Evolutionary conservation across 78 protist species (phyloP).

Genomic region (Planoprotostelium fungivorum): DNA sequence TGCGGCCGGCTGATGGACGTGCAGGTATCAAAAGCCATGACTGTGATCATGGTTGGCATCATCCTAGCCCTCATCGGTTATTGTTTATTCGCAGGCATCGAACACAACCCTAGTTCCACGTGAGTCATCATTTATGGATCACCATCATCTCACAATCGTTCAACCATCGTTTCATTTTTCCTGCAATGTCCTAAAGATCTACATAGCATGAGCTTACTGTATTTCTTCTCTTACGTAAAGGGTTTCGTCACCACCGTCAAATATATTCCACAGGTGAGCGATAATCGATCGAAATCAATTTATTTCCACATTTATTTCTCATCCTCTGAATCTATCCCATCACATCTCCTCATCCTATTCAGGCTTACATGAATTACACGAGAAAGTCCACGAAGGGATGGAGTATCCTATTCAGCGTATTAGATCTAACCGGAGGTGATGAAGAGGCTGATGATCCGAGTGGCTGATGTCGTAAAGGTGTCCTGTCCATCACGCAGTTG

Average conservation of each 20-base stretch:
- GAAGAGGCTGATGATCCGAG: too few relatives aligned
- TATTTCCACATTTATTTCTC: too few relatives aligned
- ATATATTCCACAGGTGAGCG: not conserved
- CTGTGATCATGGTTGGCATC: not conserved
- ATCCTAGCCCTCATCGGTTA: not conserved
- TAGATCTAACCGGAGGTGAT: not conserved
- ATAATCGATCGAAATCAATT: too few relatives aligned
- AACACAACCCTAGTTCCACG: not conserved
- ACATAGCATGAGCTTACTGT: not conserved
- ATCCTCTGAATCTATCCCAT: too few relatives aligned
- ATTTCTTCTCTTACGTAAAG: not conserved
- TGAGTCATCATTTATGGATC: not conserved
- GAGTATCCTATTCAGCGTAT: not conserved
- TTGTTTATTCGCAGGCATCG: not conserved
- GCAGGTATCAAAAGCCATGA: not conserved
- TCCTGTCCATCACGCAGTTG: not conserved
- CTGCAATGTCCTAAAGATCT: too few relatives aligned
- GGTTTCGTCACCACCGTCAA: not conserved
- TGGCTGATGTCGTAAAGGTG: too few relatives aligned
- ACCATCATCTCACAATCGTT: not conserved
- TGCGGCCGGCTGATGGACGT: not conserved
- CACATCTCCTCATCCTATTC: too few relatives aligned
- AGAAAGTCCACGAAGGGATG: not conserved
- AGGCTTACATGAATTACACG: not conserved
- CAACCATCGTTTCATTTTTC: too few relatives aligned